Percentiles rank a stretch among this genome's conserved stretches.
These are phyloP conservation scores for Aquilaria agallochum DNA, from an alignment of 441 rosid species.

Conservation along the genomic window DNA sequence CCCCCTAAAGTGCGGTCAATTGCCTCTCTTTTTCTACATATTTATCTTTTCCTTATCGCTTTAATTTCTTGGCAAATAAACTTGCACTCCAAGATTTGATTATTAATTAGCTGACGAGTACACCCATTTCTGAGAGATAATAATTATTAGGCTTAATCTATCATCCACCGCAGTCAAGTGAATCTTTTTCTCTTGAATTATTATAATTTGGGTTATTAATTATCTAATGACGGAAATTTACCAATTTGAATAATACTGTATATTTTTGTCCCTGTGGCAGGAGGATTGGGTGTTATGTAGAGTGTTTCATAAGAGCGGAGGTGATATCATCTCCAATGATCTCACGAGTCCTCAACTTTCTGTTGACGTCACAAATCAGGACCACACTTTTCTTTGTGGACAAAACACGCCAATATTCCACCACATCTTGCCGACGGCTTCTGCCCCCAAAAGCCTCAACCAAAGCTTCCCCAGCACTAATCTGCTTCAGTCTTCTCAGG, in stretches of 20 bases:
- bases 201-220: no score
- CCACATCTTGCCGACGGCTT: conserved; percentile 11
- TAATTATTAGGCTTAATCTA: no score
- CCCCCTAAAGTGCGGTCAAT: conserved; percentile 64
- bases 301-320: conserved; percentile 69
- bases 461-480: conserved; percentile 22
- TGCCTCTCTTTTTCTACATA: background rate
- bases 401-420: conserved; percentile 11
- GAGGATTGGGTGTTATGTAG: conserved; percentile 93
- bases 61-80: no score
- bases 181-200: no score
- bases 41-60: background rate
- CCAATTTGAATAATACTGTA: no score
- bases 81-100: no score
- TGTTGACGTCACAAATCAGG: background rate
- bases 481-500: conserved; percentile 35
- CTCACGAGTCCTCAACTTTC: conserved; percentile 12
- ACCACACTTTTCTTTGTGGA: conserved; percentile 8
- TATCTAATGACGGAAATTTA: no score
- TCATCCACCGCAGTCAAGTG: no score
- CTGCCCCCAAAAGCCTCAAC: conserved; percentile 3
- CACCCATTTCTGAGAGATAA: no score
- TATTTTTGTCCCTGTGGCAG: conserved; percentile 22
- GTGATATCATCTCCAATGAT: conserved; percentile 13
- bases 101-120: no score